Conservation (phyloP, 2,329 filamentous ascomycete genomes). For the Sphaerulina musiva region DNA sequence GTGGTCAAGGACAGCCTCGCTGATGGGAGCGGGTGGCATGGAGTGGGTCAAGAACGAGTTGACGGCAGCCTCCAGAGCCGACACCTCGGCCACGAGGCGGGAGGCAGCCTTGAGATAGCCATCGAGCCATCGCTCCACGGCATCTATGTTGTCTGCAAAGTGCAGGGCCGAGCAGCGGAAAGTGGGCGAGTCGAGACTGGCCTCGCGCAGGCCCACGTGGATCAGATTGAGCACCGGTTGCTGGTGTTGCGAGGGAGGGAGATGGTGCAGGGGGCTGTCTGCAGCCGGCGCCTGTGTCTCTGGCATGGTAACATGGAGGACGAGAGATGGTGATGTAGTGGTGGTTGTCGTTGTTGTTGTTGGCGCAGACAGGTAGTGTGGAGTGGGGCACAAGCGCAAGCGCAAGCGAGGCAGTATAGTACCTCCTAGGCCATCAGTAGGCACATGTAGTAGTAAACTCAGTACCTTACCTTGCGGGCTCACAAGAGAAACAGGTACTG, state of each 20-base stretch:
- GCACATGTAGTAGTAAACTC: too few species aligned
- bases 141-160: slow-evolving; percentile 86
- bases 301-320: slow-evolving; percentile 12
- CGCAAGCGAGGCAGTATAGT: too few species aligned
- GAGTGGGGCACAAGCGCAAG: background rate
- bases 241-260: slow-evolving; percentile 6
- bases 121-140: slow-evolving; percentile 87
- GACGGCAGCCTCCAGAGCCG: slow-evolving; percentile 70
- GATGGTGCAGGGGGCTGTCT: background rate
- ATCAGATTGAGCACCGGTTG: slow-evolving; percentile 18
- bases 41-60: slow-evolving; percentile 69
- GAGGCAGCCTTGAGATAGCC: slow-evolving; percentile 57
- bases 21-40: slow-evolving; percentile 64
- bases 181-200: slow-evolving; percentile 89
- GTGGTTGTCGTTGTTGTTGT: background rate
- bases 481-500: too few species aligned
- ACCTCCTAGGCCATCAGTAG: too few species aligned
- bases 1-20: slow-evolving; percentile 83
- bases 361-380: background rate
- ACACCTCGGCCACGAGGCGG: slow-evolving; percentile 59
- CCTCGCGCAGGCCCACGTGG: slow-evolving; percentile 68
- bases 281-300: slow-evolving; percentile 7
- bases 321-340: background rate
- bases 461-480: too few species aligned
- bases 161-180: slow-evolving; percentile 83